Evolutionary conservation across 441 rosid genomes (phyloP).

Genomic region (Daphne laureola): DNA sequence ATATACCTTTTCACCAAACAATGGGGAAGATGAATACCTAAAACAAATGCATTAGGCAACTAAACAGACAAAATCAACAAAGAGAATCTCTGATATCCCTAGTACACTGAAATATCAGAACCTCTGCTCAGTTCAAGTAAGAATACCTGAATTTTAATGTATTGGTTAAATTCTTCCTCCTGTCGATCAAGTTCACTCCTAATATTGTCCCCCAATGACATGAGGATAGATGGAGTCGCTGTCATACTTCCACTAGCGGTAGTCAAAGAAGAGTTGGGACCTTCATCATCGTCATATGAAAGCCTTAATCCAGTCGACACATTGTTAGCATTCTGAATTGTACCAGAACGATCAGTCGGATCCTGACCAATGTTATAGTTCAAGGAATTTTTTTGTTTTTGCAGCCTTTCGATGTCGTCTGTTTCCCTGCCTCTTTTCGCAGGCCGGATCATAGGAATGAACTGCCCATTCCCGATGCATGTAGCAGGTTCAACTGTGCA

Average conservation of each 20-base stretch:
- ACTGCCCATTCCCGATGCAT: slow-evolving; percentile 47
- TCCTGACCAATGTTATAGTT: slow-evolving; percentile 42
- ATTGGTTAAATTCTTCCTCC: slow-evolving; percentile 60
- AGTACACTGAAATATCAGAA: too few species aligned
- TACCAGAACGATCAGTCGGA: slow-evolving; percentile 41
- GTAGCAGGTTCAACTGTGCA: slow-evolving; percentile 52
- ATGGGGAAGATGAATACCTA: too few species aligned
- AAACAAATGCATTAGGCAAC: too few species aligned
- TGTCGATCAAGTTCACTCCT: slow-evolving; percentile 55
- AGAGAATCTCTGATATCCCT: too few species aligned
- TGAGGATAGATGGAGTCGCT: slow-evolving; percentile 37
- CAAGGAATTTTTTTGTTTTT: slow-evolving; percentile 58
- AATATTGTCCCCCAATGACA: slow-evolving; percentile 52
- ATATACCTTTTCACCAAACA: too few species aligned
- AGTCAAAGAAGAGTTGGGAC: slow-evolving; percentile 65
- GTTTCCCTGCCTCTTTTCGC: slow-evolving; percentile 47
- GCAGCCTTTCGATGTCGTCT: slow-evolving; percentile 46
- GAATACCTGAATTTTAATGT: slow-evolving; percentile 54
- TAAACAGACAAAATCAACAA: too few species aligned
- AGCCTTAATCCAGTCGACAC: slow-evolving; percentile 79
- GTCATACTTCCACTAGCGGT: slow-evolving; percentile 65
- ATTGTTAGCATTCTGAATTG: slow-evolving; percentile 39
- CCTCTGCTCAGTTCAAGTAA: too few species aligned
- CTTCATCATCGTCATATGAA: slow-evolving; percentile 63
- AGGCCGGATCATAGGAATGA: slow-evolving; percentile 35